Evolutionary conservation across 176 grass and related monocot species (phyloP), one percentile per base, ranked within the genome.

Genomic region (Puccinellia tenuiflora): DNA sequence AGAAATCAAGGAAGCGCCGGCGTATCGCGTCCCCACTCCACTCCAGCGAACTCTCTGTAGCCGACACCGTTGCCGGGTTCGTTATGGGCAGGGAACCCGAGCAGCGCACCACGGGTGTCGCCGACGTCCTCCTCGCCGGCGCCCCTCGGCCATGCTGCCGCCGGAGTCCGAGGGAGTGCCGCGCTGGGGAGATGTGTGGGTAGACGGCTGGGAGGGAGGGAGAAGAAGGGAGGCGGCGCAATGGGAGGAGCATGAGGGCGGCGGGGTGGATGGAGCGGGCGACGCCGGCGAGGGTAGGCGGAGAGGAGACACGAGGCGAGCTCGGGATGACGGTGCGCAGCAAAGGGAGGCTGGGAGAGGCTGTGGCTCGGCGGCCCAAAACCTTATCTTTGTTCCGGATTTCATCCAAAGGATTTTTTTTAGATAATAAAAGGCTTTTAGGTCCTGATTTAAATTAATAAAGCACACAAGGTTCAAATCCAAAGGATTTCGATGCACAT

Each of bases 1-100:
- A 98, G 57, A 98, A 98, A 60, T 95, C 86, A 13, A 98, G 92
- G 85, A 98, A 98, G 10, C 90, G 79, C 20, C 79, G 82, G 17
- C 92, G 92, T 77, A 98, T 95, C 15, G 77, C 88, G 61, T 95
- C 87, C 40, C 96, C 96, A 22, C 79, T 93, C 56, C 88, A 86
- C 30, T 91, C 81, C 22, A 62, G 35, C 15, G 79, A 21, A 24
- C 17, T 37, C 11, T 30, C 61, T 66, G 39, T 1, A 10, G 1
- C 39, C 7, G 39, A 2, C 39, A 40, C 15, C 69, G 7, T 30
- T 1, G 26, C 69, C 3, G 69, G 69, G 18, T 20, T 48, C 25
- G 7, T 28, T 1, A 52, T 4, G 0, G 71, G 45, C 45, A 74
- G 42, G 7, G 69, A 73, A 20, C 69, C 43, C 3, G 15, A 73